Evolutionary conservation across 2,329 filamentous ascomycete species (phyloP).

Genomic region (Stemphylium beticola): DNA sequence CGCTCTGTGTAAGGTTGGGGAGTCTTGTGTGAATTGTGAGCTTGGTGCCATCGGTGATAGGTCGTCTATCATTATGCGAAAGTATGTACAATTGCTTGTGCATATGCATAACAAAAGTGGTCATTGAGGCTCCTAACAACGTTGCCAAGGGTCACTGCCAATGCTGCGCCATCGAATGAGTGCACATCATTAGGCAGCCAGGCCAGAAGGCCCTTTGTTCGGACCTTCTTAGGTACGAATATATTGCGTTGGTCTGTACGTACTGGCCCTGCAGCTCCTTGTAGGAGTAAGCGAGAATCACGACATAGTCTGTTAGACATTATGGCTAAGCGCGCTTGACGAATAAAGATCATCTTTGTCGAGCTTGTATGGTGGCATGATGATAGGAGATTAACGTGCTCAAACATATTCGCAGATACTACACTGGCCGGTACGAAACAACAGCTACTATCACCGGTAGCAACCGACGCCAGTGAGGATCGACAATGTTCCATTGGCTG

Average conservation of each 20-base stretch:
- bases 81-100: slow-evolving; percentile 3
- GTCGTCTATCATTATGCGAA: neutral
- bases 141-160: neutral
- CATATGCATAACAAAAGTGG: slow-evolving; percentile 1
- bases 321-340: neutral
- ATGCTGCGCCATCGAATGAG: neutral
- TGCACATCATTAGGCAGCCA: neutral
- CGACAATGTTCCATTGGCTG: neutral
- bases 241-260: neutral
- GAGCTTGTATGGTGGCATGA: too few relatives aligned
- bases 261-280: too few relatives aligned
- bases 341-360: too few relatives aligned
- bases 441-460: too few relatives aligned
- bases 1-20: neutral
- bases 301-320: neutral
- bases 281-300: neutral
- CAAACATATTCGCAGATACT: too few relatives aligned
- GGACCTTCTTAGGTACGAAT: neutral
- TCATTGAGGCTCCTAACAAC: slow-evolving; percentile 1
- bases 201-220: neutral
- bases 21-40: slow-evolving; percentile 3
- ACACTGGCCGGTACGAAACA: too few relatives aligned
- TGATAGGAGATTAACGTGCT: too few relatives aligned
- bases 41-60: neutral
- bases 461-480: neutral